Evolutionary conservation across 352 stramenopile genomes (phyloP).

Genomic region (Elongisporangium undulatum): DNA sequence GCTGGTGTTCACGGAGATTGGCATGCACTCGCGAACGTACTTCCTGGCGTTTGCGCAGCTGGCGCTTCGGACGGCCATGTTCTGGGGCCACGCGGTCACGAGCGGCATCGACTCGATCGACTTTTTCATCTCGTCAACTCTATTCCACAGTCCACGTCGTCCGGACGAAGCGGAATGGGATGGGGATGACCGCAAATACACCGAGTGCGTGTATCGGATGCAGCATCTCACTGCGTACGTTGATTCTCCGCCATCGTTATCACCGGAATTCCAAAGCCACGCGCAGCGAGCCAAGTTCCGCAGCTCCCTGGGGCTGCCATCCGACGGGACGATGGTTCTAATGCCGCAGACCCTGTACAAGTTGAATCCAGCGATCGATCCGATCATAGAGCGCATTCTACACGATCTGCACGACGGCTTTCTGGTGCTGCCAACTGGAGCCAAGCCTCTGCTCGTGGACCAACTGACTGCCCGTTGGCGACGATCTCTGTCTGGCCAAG

Average conservation of each 20-base stretch:
- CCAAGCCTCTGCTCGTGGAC: constrained; percentile 19
- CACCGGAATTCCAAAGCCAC: not conserved
- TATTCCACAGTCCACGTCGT: constrained; percentile 19
- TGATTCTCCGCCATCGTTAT: constrained; percentile 6
- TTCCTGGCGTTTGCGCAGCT: constrained; percentile 53
- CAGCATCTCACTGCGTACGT: constrained; percentile 48
- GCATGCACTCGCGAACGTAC: constrained; percentile 50
- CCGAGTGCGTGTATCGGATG: constrained; percentile 57
- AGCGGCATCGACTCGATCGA: constrained; percentile 47
- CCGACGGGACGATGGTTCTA: constrained; percentile 30
- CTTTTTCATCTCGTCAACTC: constrained; percentile 54
- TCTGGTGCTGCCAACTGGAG: constrained; percentile 31
- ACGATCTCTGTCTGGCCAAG: constrained; percentile 6
- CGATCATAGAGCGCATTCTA: constrained; percentile 33
- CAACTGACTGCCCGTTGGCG: constrained; percentile 23
- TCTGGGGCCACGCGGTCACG: constrained; percentile 66
- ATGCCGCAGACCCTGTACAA: constrained; percentile 74
- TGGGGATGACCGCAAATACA: constrained; percentile 20
- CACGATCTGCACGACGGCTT: constrained; percentile 14
- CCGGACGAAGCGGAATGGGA: not conserved
- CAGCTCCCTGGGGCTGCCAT: constrained; percentile 10
- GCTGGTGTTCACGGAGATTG: constrained; percentile 59
- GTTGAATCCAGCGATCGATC: constrained; percentile 58
- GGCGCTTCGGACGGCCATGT: constrained; percentile 34
- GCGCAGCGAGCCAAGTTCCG: not conserved